Evolutionary conservation across 768 basidiomycete genomes (phyloP).

Genomic region (Agaricus subrufescens): DNA sequence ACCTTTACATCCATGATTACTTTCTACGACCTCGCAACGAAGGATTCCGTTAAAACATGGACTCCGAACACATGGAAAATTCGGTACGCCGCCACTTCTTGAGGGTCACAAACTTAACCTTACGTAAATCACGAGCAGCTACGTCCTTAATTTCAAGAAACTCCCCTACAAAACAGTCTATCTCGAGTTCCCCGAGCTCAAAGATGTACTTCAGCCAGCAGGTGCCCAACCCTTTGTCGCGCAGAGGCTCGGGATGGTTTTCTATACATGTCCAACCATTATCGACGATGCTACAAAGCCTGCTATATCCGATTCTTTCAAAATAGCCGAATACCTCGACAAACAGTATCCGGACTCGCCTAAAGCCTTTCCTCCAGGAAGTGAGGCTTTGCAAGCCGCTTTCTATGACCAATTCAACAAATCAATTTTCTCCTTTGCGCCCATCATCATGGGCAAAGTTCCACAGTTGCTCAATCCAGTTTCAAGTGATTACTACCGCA

Average conservation of each 20-base stretch:
- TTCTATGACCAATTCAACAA: not conserved
- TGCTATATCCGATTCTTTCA: conserved; percentile 33
- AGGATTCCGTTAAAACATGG: not conserved
- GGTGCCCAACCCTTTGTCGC: conserved; percentile 1
- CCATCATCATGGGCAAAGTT: not conserved
- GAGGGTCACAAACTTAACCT: too few species aligned
- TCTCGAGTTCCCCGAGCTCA: conserved; percentile 8
- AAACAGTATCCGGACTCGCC: conserved; percentile 31
- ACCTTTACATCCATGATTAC: conserved; percentile 8
- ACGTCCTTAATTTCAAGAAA: not conserved
- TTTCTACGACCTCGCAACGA: conserved; percentile 10
- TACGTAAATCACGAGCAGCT: too few species aligned
- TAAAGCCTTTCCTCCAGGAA: conserved; percentile 15
- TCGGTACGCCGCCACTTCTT: not conserved
- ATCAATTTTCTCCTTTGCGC: not conserved
- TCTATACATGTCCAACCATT: conserved; percentile 10
- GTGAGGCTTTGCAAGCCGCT: not conserved
- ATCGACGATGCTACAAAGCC: conserved; percentile 33
- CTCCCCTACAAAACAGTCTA: conserved; percentile 7
- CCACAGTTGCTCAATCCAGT: not conserved
- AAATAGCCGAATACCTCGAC: conserved; percentile 44
- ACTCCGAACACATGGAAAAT: conserved; percentile 11
- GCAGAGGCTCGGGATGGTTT: not conserved
- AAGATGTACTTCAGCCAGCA: not conserved
- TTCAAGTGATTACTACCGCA: conserved; percentile 1